Evolutionary conservation across 2,329 filamentous ascomycete species (phyloP).

Genomic region (Dothideomycetes sp.): DNA sequence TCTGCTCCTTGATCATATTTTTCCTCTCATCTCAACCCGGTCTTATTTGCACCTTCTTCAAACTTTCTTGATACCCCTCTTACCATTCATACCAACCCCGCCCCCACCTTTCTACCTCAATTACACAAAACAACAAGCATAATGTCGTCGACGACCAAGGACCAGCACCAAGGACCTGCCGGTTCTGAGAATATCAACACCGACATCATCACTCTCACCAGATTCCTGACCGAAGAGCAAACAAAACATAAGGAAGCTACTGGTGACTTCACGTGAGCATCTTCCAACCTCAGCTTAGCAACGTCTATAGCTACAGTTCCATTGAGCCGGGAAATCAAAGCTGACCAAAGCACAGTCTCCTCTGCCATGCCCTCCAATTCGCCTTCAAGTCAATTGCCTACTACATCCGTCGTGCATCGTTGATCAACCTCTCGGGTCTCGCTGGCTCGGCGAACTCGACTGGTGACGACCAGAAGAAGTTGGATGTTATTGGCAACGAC

Average conservation of each 20-base stretch:
- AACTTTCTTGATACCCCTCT: slow-evolving; percentile 9
- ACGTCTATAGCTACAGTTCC: neutral
- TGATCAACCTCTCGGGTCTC: slow-evolving; percentile 82
- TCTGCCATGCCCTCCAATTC: slow-evolving; percentile 97
- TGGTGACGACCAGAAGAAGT: slow-evolving; percentile 98
- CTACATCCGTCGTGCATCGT: slow-evolving; percentile 91
- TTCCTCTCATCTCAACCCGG: neutral
- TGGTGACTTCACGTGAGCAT: slow-evolving; percentile 88
- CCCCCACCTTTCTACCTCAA: neutral
- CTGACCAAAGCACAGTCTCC: slow-evolving; percentile 50
- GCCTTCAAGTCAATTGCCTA: slow-evolving; percentile 99
- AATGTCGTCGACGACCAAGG: slow-evolving; percentile 33
- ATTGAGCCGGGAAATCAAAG: neutral
- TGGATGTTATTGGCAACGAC: slow-evolving; percentile 98
- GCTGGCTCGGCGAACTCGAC: slow-evolving; percentile 92
- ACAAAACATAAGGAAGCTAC: slow-evolving; percentile 86
- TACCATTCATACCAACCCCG: neutral
- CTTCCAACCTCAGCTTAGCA: neutral
- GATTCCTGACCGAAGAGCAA: slow-evolving; percentile 95
- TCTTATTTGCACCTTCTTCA: neutral
- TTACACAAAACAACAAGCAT: slow-evolving; percentile 8
- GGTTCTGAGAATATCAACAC: slow-evolving; percentile 79
- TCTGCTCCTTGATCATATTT: neutral
- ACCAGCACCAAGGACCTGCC: slow-evolving; percentile 40
- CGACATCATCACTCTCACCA: slow-evolving; percentile 88